Percentiles rank a stretch among this genome's conserved stretches.
These are phyloP conservation scores for Penicillium corylophilum DNA, from an alignment of 2,329 filamentous ascomycete species.

Conservation along the genomic window DNA sequence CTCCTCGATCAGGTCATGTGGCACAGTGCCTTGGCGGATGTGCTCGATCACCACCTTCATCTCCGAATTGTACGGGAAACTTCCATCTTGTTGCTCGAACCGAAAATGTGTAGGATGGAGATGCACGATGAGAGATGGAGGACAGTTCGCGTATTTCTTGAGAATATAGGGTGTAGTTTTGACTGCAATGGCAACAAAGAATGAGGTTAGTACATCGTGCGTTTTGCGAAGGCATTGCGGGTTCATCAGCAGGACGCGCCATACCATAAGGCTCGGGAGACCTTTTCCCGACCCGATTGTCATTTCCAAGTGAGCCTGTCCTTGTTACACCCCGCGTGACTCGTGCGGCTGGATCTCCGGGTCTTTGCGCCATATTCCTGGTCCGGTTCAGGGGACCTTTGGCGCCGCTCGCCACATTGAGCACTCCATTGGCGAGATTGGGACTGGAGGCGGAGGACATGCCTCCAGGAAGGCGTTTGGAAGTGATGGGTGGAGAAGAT, in stretches of 20 bases:
- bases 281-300: conserved; percentile 39
- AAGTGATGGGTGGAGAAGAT: conserved; percentile 54
- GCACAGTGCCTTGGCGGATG: conserved; percentile 71
- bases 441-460: conserved; percentile 42
- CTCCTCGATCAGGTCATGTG: conserved; percentile 83
- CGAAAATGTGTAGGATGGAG: conserved; percentile 82
- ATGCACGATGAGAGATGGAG: conserved; percentile 83
- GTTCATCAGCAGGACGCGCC: conserved; percentile 11
- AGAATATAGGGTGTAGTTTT: conserved; percentile 75
- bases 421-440: conserved; percentile 42
- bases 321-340: conserved; percentile 37
- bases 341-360: conserved; percentile 33
- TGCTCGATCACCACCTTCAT: conserved; percentile 83
- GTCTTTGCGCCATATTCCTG: conserved; percentile 56
- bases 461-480: conserved; percentile 55
- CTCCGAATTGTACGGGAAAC: conserved; percentile 86
- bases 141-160: conserved; percentile 69
- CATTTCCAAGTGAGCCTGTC: conserved; percentile 28
- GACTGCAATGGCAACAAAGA: conserved; percentile 51
- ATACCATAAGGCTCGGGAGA: conserved; percentile 49
- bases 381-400: conserved; percentile 50
- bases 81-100: conserved; percentile 91
- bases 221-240: conserved; percentile 4
- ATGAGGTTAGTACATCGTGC: conserved; percentile 11
- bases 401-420: conserved; percentile 20